phyloP scores from a whole-genome alignment of 768 basidiomycete genomes.

The Clathrus columnatus region DNA sequence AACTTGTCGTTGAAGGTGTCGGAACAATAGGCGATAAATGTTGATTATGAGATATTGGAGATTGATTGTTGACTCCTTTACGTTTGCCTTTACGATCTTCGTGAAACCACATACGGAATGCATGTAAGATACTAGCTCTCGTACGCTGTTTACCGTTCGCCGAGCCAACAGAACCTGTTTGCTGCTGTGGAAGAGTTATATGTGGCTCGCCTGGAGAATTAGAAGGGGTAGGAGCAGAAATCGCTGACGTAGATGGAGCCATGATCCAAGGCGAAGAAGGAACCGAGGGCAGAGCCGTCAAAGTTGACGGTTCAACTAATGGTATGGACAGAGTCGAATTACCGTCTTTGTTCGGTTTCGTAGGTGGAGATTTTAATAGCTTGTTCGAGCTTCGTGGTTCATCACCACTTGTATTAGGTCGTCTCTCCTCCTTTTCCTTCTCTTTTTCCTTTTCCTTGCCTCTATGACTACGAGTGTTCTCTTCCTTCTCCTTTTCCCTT shows the following conservation, averaged over 20 bases:
- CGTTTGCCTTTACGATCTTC: slow-evolving; percentile 86
- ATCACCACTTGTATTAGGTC: slow-evolving; percentile 31
- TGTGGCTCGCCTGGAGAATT: slow-evolving; percentile 39
- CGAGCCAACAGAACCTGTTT: slow-evolving; percentile 23
- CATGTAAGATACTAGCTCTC: slow-evolving; percentile 71
- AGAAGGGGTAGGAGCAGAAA: slow-evolving; percentile 35
- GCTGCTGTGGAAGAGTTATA: slow-evolving; percentile 41
- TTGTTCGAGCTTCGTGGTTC: slow-evolving; percentile 56
- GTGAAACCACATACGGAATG: slow-evolving; percentile 88
- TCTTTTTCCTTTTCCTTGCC: slow-evolving; percentile 5
- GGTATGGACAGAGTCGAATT: slow-evolving; percentile 44
- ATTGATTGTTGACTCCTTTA: slow-evolving; percentile 32
- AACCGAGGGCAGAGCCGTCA: slow-evolving; percentile 16
- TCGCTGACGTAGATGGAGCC: slow-evolving; percentile 29
- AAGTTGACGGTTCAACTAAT: slow-evolving; percentile 30
- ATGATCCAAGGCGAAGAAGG: slow-evolving; percentile 72
- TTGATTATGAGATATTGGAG: slow-evolving; percentile 5
- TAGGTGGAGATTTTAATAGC: slow-evolving; percentile 61
- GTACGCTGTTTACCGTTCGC: slow-evolving; percentile 36
- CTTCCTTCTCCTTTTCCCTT: slow-evolving; percentile 12
- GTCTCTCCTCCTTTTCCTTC: slow-evolving; percentile 19
- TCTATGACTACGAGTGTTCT: no score
- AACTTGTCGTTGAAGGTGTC: slow-evolving; percentile 21
- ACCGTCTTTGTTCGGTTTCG: slow-evolving; percentile 40
- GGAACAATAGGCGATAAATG: slow-evolving; percentile 16